Conservation (phyloP, 805 yeast genomes). For the Metschnikowia kunwiensis region DNA sequence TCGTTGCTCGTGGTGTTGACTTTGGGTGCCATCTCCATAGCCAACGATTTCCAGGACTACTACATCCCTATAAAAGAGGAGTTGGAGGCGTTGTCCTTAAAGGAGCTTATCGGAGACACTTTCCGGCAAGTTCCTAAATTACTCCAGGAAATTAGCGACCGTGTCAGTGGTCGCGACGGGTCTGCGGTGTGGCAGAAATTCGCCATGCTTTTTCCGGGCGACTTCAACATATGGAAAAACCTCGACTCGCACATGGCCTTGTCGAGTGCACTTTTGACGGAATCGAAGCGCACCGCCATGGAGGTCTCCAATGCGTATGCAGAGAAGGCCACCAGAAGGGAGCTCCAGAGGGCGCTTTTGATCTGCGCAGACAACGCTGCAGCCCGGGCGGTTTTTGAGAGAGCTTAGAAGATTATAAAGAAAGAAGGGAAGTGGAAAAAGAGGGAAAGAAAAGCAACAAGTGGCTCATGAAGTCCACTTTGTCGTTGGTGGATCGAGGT, state of each 20-base stretch:
- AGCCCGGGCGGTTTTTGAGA: conserved; percentile 9
- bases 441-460: no score
- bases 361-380: conserved; percentile 46
- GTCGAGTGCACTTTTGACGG: conserved; percentile 52
- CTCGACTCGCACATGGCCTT: conserved; percentile 56
- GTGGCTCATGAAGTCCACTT: no score
- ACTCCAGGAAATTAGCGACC: conserved; percentile 47
- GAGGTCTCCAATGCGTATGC: conserved; percentile 53
- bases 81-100: conserved; percentile 48
- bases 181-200: conserved; percentile 58
- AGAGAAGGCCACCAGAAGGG: conserved; percentile 46
- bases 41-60: conserved; percentile 57
- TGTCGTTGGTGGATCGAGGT: no score
- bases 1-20: conserved; percentile 66
- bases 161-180: conserved; percentile 26
- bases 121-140: conserved; percentile 57
- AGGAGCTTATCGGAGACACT: conserved; percentile 48
- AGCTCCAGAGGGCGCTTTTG: conserved; percentile 66
- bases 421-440: no score
- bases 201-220: conserved; percentile 73
- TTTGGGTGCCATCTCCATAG: conserved; percentile 74
- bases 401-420: no score
- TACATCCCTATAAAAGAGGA: conserved; percentile 68
- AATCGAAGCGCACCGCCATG: conserved; percentile 47
- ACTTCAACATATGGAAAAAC: conserved; percentile 65